Base-by-base conservation (phyloP, 305 asterid genomes). In the Fraxinus latifolia region DNA sequence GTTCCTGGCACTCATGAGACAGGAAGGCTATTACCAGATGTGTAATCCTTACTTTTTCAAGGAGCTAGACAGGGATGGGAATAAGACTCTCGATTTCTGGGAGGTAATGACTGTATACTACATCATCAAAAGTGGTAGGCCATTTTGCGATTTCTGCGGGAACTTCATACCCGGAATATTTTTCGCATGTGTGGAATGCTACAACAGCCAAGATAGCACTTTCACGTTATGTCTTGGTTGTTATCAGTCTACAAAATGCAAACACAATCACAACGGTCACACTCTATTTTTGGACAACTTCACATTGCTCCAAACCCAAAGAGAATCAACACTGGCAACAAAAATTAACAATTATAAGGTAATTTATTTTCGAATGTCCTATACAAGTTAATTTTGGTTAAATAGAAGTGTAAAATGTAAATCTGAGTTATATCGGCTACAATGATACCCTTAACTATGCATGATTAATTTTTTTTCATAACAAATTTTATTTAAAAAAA, bases 111-210 rank as follows among this genome's bases (percentile, higher is more conserved):
- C 89, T 0, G 0, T 86, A 0, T 84, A 78, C 17, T 86, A 86
- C 79, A 86, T 85, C 1, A 80, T 88, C 31, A 86, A 83, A 68
- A 88, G 86, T 23, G 85, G 87, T 1, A 85, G 90, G 2, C 90
- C 90, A 12, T 88, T 88, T 55, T 88, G 90, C 21, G 76, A 82
- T 8, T 33, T 1, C 4, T 88, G 90, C 4, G 71, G 65, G 21
- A 71, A 73, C 17, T 84, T 88, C n/a, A 80, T 88, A 27, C 86
- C 88, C 0, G 85, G 84, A 5, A 76, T 62, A 36, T 86, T 75
- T n/a, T 88, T 86, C 76, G 78, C 87, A 0, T 86, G 89, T 17
- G 89, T 84, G 2, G 87, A 84, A 17, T 88, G 53, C 15, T 9
- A 39, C 50, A 9, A 9, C 3, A 9, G 14, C 50, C 14, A 0